These are phyloP conservation scores for Acanthamoeba healyi DNA, from an alignment of 208 protist species.

Conservation along the genomic window DNA sequence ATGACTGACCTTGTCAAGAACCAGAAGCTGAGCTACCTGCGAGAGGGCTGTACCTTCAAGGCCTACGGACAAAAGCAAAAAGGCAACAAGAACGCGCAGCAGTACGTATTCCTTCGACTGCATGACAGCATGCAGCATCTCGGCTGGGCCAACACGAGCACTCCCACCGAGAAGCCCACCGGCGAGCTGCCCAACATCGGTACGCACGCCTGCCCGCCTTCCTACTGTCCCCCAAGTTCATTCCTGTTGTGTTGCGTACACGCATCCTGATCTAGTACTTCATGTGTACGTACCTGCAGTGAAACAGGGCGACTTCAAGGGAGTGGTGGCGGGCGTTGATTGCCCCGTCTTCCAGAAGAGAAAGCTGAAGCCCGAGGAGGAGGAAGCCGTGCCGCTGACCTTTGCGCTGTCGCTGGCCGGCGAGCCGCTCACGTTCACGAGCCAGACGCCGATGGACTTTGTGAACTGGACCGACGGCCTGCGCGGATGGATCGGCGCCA, in stretches of 20 bases:
- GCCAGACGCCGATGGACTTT: conserved; percentile 57
- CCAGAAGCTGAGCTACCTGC: conserved; percentile 77
- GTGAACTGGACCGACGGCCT: conserved; percentile 76
- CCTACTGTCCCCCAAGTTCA: too few species aligned
- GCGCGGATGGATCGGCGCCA: conserved; percentile 25
- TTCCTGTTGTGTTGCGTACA: neutral
- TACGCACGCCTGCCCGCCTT: neutral
- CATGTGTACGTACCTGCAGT: neutral
- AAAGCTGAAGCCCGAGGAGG: conserved; percentile 71
- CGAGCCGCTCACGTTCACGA: conserved; percentile 19
- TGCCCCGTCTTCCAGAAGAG: conserved; percentile 78
- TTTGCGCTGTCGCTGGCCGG: conserved; percentile 48
- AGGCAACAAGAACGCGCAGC: conserved; percentile 54
- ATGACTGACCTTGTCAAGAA: conserved; percentile 75
- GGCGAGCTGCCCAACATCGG: conserved; percentile 35
- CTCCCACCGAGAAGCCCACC: neutral
- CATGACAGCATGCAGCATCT: conserved; percentile 66
- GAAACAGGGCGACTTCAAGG: conserved; percentile 65
- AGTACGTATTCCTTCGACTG: conserved; percentile 24
- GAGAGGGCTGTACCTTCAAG: conserved; percentile 73
- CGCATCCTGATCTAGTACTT: too few species aligned
- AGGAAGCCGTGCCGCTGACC: conserved; percentile 26
- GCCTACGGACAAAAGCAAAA: conserved; percentile 54
- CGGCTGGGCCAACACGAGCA: conserved; percentile 27
- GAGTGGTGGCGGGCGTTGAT: conserved; percentile 61